These are phyloP conservation scores for Castanopsis chinensis DNA, from an alignment of 306 rosid genomes.

Conservation along the genomic window DNA sequence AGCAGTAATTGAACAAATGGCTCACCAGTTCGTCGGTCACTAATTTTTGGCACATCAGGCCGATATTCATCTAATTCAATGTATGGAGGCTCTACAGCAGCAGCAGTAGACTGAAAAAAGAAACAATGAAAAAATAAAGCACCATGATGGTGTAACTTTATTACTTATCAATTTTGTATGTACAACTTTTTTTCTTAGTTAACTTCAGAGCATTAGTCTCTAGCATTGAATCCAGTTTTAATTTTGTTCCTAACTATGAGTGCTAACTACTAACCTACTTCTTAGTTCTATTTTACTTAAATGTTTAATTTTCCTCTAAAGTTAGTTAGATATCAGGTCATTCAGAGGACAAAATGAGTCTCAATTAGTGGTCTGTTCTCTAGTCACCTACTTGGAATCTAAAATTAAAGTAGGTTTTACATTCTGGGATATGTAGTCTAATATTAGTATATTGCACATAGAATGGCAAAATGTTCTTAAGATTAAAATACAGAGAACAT, in stretches of 20 bases:
- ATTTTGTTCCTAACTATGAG: not conserved
- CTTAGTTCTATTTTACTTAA: not conserved
- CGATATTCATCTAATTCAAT: conserved; percentile 37
- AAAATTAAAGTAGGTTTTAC: too few species aligned
- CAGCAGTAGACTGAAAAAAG: conserved; percentile 39
- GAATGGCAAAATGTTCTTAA: not conserved
- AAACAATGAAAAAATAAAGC: conserved; percentile 10
- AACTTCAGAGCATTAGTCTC: not conserved
- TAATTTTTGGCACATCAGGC: conserved; percentile 70
- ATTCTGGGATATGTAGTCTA: not conserved
- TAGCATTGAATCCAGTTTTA: not conserved
- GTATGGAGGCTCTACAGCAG: conserved; percentile 36
- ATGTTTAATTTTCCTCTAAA: not conserved
- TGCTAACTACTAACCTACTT: not conserved
- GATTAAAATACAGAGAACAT: not conserved
- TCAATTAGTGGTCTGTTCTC: not conserved
- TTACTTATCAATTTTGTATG: too few species aligned
- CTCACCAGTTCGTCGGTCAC: conserved; percentile 70
- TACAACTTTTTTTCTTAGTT: not conserved
- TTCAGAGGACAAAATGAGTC: not conserved
- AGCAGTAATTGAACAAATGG: conserved; percentile 1
- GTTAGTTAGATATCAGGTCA: not conserved
- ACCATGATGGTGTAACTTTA: too few species aligned
- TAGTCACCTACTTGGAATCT: not conserved
- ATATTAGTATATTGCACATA: not conserved